A percentile compares a stretch with the other conserved stretches of the same genome.
Evolutionary conservation across 2,329 filamentous ascomycete genomes (phyloP).

Genomic region (Ophiobolus disseminans): DNA sequence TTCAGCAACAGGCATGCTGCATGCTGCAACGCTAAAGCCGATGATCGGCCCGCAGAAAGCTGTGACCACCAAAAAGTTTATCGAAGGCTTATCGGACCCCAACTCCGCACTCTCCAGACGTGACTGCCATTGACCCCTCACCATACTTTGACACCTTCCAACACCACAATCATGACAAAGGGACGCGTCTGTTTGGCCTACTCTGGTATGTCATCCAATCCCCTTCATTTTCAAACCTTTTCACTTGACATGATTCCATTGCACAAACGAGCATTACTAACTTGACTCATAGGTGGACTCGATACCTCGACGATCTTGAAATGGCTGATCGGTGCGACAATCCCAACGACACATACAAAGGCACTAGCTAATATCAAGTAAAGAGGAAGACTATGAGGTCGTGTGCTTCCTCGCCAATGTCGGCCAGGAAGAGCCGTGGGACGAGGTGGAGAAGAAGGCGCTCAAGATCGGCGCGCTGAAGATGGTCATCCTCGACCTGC

Average conservation of each 20-base stretch:
- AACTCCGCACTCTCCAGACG: slow-evolving; percentile 20
- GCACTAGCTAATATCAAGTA: slow-evolving; percentile 11
- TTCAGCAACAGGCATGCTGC: too few relatives aligned
- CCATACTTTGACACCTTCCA: slow-evolving; percentile 14
- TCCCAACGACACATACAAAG: neutral
- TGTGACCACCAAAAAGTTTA: slow-evolving; percentile 19
- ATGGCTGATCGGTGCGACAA: slow-evolving; percentile 45
- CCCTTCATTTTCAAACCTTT: neutral
- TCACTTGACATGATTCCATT: neutral
- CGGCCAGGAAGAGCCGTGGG: slow-evolving; percentile 66
- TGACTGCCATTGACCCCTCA: slow-evolving; percentile 25
- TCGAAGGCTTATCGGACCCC: slow-evolving; percentile 28
- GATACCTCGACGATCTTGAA: slow-evolving; percentile 61
- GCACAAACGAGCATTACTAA: slow-evolving; percentile 22
- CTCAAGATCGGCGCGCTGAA: slow-evolving; percentile 71
- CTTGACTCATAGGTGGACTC: slow-evolving; percentile 57
- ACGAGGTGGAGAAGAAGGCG: slow-evolving; percentile 73
- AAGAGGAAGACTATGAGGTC: slow-evolving; percentile 66
- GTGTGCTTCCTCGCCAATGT: slow-evolving; percentile 64
- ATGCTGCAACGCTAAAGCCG: slow-evolving; percentile 15
- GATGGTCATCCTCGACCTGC: slow-evolving; percentile 69
- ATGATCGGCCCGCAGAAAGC: slow-evolving; percentile 30
- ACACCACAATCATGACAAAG: slow-evolving; percentile 41
- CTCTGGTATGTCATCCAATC: slow-evolving; percentile 44
- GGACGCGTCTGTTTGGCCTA: slow-evolving; percentile 59